These are phyloP conservation scores for Incumbomyces lentus DNA, from an alignment of 2,329 filamentous ascomycete genomes.

Conservation along the genomic window DNA sequence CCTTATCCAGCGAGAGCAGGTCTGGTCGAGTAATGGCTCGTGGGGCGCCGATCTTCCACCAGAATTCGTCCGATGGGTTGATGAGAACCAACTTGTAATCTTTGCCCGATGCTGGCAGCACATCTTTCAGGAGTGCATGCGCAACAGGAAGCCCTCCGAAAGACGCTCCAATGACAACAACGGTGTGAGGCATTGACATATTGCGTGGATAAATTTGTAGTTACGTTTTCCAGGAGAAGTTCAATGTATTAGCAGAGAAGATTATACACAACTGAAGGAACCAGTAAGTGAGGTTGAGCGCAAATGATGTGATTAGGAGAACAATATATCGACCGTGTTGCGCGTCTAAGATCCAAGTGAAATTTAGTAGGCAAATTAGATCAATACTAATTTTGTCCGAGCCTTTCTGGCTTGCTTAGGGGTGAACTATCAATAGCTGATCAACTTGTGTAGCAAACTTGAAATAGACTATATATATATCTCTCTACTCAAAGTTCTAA, in stretches of 20 bases:
- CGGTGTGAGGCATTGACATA: conserved; percentile 11
- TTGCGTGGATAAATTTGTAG: background rate
- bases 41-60: conserved; percentile 44
- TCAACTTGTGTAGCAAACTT: too few relatives aligned
- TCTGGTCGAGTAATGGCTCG: conserved; percentile 41
- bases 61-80: conserved; percentile 44
- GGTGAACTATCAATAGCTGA: too few relatives aligned
- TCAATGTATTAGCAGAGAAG: background rate
- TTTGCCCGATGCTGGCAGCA: conserved; percentile 21
- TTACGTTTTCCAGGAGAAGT: background rate
- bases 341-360: background rate
- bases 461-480: background rate
- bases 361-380: background rate
- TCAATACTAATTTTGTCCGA: background rate
- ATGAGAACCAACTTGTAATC: conserved; percentile 46
- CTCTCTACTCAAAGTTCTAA: background rate
- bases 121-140: conserved; percentile 28
- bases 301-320: conserved; percentile 3
- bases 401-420: background rate
- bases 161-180: conserved; percentile 32
- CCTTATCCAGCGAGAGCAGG: conserved; percentile 37
- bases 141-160: conserved; percentile 28
- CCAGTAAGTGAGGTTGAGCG: background rate
- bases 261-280: background rate
- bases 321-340: background rate